Evolutionary conservation across 345 rosid species (phyloP).

Genomic region (Barbarea vulgaris): DNA sequence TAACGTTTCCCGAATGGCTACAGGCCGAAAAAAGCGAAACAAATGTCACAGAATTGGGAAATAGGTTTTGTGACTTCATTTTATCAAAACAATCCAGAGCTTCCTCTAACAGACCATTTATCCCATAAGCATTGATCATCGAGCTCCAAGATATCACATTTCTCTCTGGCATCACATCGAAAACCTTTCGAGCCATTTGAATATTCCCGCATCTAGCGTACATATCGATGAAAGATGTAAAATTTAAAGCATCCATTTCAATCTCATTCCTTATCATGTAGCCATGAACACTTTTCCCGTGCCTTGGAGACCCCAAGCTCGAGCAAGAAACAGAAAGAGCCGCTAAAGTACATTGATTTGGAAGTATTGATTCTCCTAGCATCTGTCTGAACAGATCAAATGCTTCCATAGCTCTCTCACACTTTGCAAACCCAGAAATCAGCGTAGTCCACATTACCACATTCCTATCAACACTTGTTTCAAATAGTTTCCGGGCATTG

Average conservation of each 20-base stretch:
- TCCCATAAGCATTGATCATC: slow-evolving; percentile 58
- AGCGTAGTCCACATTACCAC: slow-evolving; percentile 59
- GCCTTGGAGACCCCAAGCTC: slow-evolving; percentile 47
- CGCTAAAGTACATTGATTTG: slow-evolving; percentile 53
- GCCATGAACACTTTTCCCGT: slow-evolving; percentile 56
- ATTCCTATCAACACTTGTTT: slow-evolving; percentile 46
- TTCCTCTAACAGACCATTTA: slow-evolving; percentile 52
- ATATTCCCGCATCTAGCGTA: slow-evolving; percentile 54
- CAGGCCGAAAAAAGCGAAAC: slow-evolving; percentile 58
- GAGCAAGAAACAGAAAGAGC: slow-evolving; percentile 57
- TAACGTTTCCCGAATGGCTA: slow-evolving; percentile 48
- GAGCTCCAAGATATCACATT: slow-evolving; percentile 62
- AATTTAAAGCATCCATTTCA: slow-evolving; percentile 46
- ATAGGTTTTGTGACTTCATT: slow-evolving; percentile 47
- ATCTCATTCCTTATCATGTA: slow-evolving; percentile 50
- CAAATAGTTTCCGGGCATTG: slow-evolving; percentile 46
- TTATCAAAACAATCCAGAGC: slow-evolving; percentile 47
- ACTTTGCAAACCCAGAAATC: slow-evolving; percentile 53
- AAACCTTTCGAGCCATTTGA: slow-evolving; percentile 42
- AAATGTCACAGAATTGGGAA: slow-evolving; percentile 49
- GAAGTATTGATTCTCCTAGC: slow-evolving; percentile 46
- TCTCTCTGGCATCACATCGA: slow-evolving; percentile 48
- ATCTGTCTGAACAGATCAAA: slow-evolving; percentile 55
- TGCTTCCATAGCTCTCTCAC: slow-evolving; percentile 49
- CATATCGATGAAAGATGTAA: slow-evolving; percentile 56